These are phyloP conservation scores for Canavalia gladiata DNA, from an alignment of 306 rosid species.

Conservation along the genomic window DNA sequence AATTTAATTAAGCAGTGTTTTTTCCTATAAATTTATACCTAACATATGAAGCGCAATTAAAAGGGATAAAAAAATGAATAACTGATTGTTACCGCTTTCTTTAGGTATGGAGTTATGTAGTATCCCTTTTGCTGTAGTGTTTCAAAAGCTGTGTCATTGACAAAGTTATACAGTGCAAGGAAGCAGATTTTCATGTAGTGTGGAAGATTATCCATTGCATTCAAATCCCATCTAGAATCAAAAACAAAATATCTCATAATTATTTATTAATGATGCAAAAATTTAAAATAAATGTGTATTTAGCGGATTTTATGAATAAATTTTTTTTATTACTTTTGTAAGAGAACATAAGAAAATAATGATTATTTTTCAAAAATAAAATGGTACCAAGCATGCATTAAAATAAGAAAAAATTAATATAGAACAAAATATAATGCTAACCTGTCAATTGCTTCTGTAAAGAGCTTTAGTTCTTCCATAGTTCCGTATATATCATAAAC, in stretches of 20 bases:
- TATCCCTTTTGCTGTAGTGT: background rate
- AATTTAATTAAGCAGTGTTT: background rate
- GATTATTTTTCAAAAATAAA: background rate
- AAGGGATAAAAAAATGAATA: background rate
- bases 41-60: background rate
- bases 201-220: background rate
- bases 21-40: background rate
- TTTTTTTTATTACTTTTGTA: too few relatives aligned
- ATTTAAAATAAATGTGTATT: too few relatives aligned
- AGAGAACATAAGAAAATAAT: too few relatives aligned
- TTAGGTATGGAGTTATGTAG: background rate
- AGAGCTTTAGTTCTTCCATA: conserved; percentile 30
- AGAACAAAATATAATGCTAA: background rate
- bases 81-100: background rate
- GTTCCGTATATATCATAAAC: conserved; percentile 12
- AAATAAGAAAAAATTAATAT: too few relatives aligned
- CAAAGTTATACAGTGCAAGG: background rate
- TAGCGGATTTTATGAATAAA: too few relatives aligned
- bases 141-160: background rate
- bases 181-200: conserved; percentile 33
- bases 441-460: conserved; percentile 13
- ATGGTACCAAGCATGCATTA: too few relatives aligned
- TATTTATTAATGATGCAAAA: background rate
- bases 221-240: conserved; percentile 18
- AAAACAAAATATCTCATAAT: background rate